A percentile compares a stretch with the other conserved stretches of the same genome.
phyloP scores from a whole-genome alignment of 306 rosid species.

The Pterocarpus santalinus region DNA sequence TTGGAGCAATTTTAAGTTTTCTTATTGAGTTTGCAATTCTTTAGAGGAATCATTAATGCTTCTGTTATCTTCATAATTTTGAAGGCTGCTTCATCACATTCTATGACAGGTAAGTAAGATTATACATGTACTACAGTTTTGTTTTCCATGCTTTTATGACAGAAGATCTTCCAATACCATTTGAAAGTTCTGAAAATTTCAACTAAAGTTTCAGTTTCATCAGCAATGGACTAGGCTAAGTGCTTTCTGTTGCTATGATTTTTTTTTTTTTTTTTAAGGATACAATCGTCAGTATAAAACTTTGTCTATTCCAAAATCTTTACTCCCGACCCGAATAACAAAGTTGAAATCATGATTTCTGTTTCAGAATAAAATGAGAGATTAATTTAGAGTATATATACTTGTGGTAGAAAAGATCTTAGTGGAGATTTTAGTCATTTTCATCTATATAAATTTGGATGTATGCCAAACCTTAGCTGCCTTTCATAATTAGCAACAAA shows the following conservation, averaged over 20 bases:
- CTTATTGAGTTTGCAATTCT: constrained; percentile 49
- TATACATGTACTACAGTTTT: constrained; percentile 11
- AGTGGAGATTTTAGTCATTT: neutral
- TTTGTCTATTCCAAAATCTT: neutral
- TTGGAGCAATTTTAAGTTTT: constrained; percentile 75
- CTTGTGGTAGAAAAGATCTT: constrained; percentile 21
- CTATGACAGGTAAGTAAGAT: constrained; percentile 54
- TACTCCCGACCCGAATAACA: neutral
- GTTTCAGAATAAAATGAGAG: neutral
- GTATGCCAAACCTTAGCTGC: neutral
- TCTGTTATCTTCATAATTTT: constrained; percentile 53
- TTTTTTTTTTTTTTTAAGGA: too few relatives aligned
- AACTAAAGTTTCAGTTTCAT: constrained; percentile 12
- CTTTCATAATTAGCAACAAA: neutral
- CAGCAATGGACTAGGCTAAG: neutral
- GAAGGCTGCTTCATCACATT: constrained; percentile 54
- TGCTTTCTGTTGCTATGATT: too few relatives aligned
- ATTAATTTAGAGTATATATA: constrained; percentile 12
- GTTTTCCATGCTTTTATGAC: constrained; percentile 28
- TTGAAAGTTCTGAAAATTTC: neutral
- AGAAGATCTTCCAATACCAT: constrained; percentile 30
- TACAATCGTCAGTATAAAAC: too few relatives aligned
- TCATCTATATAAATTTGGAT: neutral
- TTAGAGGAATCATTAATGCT: constrained; percentile 59
- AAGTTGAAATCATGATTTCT: constrained; percentile 16